A percentile compares a stretch with the other conserved stretches of the same genome.
Evolutionary conservation across 495 filamentous ascomycete species (phyloP).

Genomic region (Halenospora varia): DNA sequence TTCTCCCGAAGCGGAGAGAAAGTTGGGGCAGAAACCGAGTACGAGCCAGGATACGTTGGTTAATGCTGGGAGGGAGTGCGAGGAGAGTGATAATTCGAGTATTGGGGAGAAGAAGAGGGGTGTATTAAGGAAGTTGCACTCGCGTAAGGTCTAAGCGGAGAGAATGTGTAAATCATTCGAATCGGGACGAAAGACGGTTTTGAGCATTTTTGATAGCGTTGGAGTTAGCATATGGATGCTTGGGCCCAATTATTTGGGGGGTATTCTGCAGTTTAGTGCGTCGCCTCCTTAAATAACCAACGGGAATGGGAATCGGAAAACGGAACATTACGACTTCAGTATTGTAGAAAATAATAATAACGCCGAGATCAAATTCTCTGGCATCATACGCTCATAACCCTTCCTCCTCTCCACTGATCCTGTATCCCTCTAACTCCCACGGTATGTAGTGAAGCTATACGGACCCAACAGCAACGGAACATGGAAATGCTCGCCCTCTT

Average conservation of each 20-base stretch:
- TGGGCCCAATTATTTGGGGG: neutral
- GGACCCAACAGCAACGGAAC: constrained; percentile 86
- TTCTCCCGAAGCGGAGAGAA: neutral
- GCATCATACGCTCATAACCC: neutral
- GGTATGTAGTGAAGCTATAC: constrained; percentile 90
- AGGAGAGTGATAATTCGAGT: constrained; percentile 1
- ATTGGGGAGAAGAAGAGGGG: constrained; percentile 6
- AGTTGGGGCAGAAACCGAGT: neutral
- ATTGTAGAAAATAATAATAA: too few species aligned
- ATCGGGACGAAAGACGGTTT: neutral
- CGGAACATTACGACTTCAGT: too few species aligned
- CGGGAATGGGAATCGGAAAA: too few species aligned
- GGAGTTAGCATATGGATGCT: constrained; percentile 31
- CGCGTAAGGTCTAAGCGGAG: constrained; percentile 2
- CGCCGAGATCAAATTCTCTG: neutral
- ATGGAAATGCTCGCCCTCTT: constrained; percentile 78
- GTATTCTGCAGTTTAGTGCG: neutral
- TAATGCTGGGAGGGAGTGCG: neutral
- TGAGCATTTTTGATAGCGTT: constrained; percentile 1
- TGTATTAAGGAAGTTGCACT: constrained; percentile 9
- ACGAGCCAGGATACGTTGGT: neutral
- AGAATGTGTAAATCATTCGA: neutral
- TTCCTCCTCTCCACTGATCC: neutral
- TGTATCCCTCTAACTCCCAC: constrained; percentile 52
- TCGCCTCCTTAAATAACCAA: too few species aligned